These are phyloP conservation scores for Boechera divaricarpa DNA, from an alignment of 345 rosid genomes.

Conservation along the genomic window DNA sequence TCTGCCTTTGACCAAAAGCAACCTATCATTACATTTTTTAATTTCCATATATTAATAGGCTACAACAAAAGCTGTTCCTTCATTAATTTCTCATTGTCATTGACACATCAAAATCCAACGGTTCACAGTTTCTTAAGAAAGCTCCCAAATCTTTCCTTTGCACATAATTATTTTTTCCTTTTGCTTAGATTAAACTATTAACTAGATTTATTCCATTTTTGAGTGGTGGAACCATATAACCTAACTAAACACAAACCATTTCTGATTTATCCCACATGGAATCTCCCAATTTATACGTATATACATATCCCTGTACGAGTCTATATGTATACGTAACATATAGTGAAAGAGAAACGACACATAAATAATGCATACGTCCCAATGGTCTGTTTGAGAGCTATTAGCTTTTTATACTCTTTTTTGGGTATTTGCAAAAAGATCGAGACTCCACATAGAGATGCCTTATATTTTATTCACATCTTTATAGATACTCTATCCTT, in stretches of 20 bases:
- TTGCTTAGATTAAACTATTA: conserved; percentile 13
- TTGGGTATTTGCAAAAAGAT: conserved; percentile 48
- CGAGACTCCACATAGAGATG: conserved; percentile 44
- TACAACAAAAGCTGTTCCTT: conserved; percentile 40
- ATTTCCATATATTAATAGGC: neutral
- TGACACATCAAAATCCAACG: conserved; percentile 37
- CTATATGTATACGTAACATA: conserved; percentile 6
- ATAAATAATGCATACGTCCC: conserved; percentile 43
- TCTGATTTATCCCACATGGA: conserved; percentile 35
- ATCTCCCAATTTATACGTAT: conserved; percentile 25
- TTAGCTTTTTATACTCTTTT: conserved; percentile 32
- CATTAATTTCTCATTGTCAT: conserved; percentile 30
- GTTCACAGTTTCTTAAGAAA: conserved; percentile 3
- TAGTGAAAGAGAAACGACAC: conserved; percentile 34
- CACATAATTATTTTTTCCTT: conserved; percentile 18
- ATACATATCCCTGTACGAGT: neutral
- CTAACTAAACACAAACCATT: conserved; percentile 23
- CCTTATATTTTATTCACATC: conserved; percentile 37
- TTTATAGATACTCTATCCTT: conserved; percentile 41
- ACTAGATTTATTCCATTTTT: conserved; percentile 17
- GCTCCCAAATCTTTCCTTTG: conserved; percentile 35
- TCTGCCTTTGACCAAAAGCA: conserved; percentile 50
- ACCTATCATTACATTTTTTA: conserved; percentile 40
- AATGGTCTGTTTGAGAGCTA: conserved; percentile 35
- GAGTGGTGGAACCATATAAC: conserved; percentile 35